Conservation (phyloP, 495 filamentous ascomycete species). For the Xylaria castorea region DNA sequence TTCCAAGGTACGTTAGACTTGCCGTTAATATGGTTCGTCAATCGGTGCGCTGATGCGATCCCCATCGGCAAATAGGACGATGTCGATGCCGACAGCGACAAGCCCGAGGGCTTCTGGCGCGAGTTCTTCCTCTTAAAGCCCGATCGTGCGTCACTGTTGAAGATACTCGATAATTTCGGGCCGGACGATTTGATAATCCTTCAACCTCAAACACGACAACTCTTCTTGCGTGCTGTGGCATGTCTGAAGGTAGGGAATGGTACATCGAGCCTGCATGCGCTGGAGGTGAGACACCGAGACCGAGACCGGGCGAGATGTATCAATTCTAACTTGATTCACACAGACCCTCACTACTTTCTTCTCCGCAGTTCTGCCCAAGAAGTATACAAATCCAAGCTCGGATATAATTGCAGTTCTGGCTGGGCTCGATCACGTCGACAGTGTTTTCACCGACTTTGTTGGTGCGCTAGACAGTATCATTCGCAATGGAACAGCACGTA, state of each 20-base stretch:
- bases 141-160: constrained; percentile 68
- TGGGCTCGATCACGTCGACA: constrained; percentile 85
- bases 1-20: constrained; percentile 37
- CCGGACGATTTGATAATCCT: constrained; percentile 77
- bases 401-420: constrained; percentile 91
- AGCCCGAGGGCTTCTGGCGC: constrained; percentile 90
- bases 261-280: constrained; percentile 76
- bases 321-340: constrained; percentile 24
- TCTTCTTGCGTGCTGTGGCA: constrained; percentile 76
- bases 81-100: constrained; percentile 64
- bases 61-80: constrained; percentile 46
- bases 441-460: constrained; percentile 87
- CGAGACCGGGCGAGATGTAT: constrained; percentile 22
- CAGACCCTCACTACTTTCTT: constrained; percentile 93
- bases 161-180: constrained; percentile 68
- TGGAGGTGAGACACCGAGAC: constrained; percentile 73
- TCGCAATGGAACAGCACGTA: constrained; percentile 75
- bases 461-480: constrained; percentile 79
- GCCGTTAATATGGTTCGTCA: constrained; percentile 10
- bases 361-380: constrained; percentile 78
- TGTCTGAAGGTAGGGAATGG: constrained; percentile 67
- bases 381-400: constrained; percentile 93
- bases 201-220: constrained; percentile 75
- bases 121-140: constrained; percentile 92
- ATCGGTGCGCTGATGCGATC: constrained; percentile 24